Base-by-base conservation (phyloP, 2,329 filamentous ascomycete species). In the Epichloe sibirici region DNA sequence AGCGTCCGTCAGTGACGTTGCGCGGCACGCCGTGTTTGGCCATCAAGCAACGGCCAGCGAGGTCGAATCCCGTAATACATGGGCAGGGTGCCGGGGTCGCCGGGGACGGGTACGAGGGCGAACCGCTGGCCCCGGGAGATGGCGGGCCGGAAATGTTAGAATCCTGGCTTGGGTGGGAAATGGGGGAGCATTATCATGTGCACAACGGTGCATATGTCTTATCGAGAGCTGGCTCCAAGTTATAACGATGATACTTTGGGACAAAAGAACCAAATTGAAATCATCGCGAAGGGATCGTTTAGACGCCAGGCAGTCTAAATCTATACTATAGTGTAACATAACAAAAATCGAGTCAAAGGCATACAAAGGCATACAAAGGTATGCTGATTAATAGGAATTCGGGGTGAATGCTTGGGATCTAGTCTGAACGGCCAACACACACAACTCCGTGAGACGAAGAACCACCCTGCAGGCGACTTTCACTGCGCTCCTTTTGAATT, bases 91-190 rank as follows among this genome's bases (percentile, higher is more conserved):
- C 70, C 4, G 85, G 85, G 0, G 74, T 84, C 0, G 67, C 81
- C 48, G 87, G 86, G 0, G 73, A 73, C 49, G 86, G 86, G 1
- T 95, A 91, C 74, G 67, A 60, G 1, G 81, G 79, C 17, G 69
- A 68, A 23, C 67, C 75, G 0, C 65, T 96, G 52, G 65, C 65
- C 4, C 79, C 87, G 1, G 88, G 90, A 0, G 70, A 82, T 25
- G 88, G 86, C 4, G 90, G 88, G 1, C 83, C 89, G 64, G 78
- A 82, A 49, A 76, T 78, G 4, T 65, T 96, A 56, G 70, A 69
- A 49, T 66, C 75, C 48, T 96, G 91, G 91, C 73, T 85, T 58
- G 87, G 88, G 0, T 94, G 89, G 88, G 75, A 72, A 55, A 78
- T 73, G 60, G 89, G 86, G 1, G 74, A 69, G 54, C 80, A 95